Evolutionary conservation across 495 filamentous ascomycete species (phyloP), one percentile per base, ranked within the genome.

Genomic region (Penicillium parvum): DNA sequence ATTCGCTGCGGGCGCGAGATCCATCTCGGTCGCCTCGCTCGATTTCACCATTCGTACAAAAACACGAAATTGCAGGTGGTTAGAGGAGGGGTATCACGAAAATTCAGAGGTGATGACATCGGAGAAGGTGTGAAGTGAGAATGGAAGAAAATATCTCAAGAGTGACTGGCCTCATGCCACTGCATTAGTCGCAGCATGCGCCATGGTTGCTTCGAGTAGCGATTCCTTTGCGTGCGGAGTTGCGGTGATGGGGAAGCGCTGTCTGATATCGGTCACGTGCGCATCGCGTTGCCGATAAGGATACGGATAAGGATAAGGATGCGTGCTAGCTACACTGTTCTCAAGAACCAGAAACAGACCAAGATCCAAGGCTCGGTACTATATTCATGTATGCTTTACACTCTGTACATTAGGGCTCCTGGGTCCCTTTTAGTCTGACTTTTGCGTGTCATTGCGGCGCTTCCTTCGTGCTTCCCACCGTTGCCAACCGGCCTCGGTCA

Each of bases 401-500:
- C 15, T 37, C 19, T 22, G 35, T 37, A 37, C 20, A 37, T 15
- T 7, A 14, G n/a, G 12, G 28, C 28, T 29, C 11, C 29, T 20
- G 19, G 21, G 18, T 20, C 10, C 7, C 12, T 17, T 30, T 63
- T 50, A 70, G 15, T 67, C 53, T 23, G 57, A 50, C 42, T 71
- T 71, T 27, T 37, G 45, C 18, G 50, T 45, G 20, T 58, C 50
- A 55, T 49, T 60, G 34, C 48, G 16, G 15, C 52, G 62, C 41
- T 54, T 58, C 43, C 55, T 56, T 45, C 57, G 71, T 32, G 68
- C 69, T 66, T 89, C 82, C 90, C 90, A 97, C 60, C 84, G 82
- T 65, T 85, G 86, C 92, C 92, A 97, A 17, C 92, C 92, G 30
- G 89, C 82, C 65, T 95, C 88, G 14, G 82, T 83, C 50, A 96